Conservation (phyloP, 495 filamentous ascomycete genomes). For the Aspergillus cavernicola region DNA sequence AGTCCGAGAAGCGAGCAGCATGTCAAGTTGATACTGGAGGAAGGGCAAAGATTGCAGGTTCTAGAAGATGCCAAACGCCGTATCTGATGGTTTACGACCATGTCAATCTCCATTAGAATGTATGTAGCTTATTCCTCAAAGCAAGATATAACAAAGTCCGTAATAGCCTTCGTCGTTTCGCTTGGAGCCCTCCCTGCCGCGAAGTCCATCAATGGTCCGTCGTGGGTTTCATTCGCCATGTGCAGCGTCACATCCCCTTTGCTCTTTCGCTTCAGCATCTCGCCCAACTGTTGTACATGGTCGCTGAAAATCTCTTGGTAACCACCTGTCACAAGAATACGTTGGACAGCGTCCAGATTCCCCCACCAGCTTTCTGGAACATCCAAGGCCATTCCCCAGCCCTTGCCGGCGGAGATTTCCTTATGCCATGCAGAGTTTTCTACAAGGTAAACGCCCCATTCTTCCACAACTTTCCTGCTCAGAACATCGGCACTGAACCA, state of each 20-base stretch:
- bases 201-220: conserved; percentile 27
- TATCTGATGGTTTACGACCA: too few species aligned
- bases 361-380: too few species aligned
- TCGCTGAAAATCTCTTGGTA: conserved; percentile 23
- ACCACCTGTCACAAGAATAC: conserved; percentile 20
- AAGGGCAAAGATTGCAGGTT: too few species aligned
- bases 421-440: conserved; percentile 18
- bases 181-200: too few species aligned
- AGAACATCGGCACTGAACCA: conserved; percentile 22
- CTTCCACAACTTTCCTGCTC: conserved; percentile 9
- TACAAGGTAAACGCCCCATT: conserved; percentile 16
- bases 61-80: too few species aligned
- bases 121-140: too few species aligned
- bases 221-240: conserved; percentile 22
- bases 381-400: conserved; percentile 27
- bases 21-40: too few species aligned
- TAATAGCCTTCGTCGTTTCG: too few species aligned
- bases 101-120: too few species aligned
- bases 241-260: conserved; percentile 7
- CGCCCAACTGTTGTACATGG: conserved; percentile 17
- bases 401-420: conserved; percentile 16
- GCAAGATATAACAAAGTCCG: too few species aligned
- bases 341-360: conserved; percentile 13
- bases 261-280: conserved; percentile 13
- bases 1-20: too few species aligned